Evolutionary conservation across 2,329 filamentous ascomycete genomes (phyloP), one percentile per base, ranked within the genome.

Genomic region (Stenocarpella maydis): DNA sequence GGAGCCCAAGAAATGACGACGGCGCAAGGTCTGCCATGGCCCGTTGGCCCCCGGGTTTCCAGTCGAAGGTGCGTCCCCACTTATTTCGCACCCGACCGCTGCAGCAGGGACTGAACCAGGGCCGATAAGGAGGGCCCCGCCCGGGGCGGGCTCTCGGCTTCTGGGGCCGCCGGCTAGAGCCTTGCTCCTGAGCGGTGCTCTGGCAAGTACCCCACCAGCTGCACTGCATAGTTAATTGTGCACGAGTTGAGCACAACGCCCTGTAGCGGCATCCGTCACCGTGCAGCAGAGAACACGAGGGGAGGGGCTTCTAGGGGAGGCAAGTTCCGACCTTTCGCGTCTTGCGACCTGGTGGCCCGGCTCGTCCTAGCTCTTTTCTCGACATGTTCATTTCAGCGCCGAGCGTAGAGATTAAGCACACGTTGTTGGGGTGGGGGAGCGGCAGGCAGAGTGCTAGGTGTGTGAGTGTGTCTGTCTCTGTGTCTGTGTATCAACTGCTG

Each of bases 61-160:
- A n/a, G 24, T 31, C 17, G 39, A 17, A n/a, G n/a, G 58, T 9
- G 26, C 14, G 10, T 63, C 58, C 43, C 58, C 58, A 63, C 58
- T 61, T 63, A 34, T 34, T 31, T 12, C 34, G 19, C 58, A 63
- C 28, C 28, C 58, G 58, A 63, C 24, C 9, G n/a, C n/a, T n/a
- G n/a, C n/a, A 43, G 39, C 58, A 49, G 43, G 28, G 34, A 63
- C 28, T 28, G 41, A n/a, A 47, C 55, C 21, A 24, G 24, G 26
- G 55, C 41, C 28, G 58, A 17, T 31, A 28, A 34, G 55, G 41
- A 34, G 55, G 43, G 58, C 43, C 26, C 49, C 43, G 58, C 58
- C 58, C 58, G 15, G 34, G 17, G 26, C 43, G 58, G 58, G n/a
- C 58, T 63, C 15, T 63, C 58, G 58, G 58, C 58, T 63, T 63